Conservation (phyloP, 129 eudicot species). For the Deinandra increscens region DNA sequence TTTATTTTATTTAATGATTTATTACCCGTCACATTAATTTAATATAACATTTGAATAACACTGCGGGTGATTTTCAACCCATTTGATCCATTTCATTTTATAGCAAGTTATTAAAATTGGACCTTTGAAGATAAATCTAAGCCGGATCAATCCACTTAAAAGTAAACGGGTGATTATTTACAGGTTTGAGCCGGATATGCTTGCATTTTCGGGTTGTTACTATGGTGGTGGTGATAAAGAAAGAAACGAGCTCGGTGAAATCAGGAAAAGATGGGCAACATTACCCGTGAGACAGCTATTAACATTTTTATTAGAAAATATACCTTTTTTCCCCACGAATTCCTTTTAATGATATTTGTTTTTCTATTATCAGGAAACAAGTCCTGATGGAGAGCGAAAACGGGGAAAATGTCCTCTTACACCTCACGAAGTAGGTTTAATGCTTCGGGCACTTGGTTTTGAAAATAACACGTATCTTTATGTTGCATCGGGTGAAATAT, state of each 20-base stretch:
- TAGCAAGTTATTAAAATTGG: not conserved
- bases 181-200: slow-evolving; percentile 99
- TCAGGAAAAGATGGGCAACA: slow-evolving; percentile 95
- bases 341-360: not conserved
- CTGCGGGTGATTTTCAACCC: no score
- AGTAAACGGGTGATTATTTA: not conserved
- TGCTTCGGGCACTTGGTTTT: slow-evolving; percentile 91
- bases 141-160: not conserved
- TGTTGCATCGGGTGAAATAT: slow-evolving; percentile 97
- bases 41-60: not conserved
- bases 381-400: slow-evolving; percentile 83
- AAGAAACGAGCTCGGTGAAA: slow-evolving; percentile 87
- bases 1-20: not conserved
- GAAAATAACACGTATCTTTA: slow-evolving; percentile 70
- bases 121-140: not conserved
- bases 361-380: slow-evolving; percentile 54
- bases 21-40: not conserved
- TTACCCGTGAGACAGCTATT: slow-evolving; percentile 67
- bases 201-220: slow-evolving; percentile 97
- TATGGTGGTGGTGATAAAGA: slow-evolving; percentile 98
- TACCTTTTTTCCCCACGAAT: not conserved
- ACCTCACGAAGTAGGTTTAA: slow-evolving; percentile 89
- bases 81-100: not conserved
- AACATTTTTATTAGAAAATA: not conserved
- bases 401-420: slow-evolving; percentile 97